These are phyloP conservation scores for Sporothrix brasiliensis DNA, from an alignment of 2,329 filamentous ascomycete species.

Conservation along the genomic window DNA sequence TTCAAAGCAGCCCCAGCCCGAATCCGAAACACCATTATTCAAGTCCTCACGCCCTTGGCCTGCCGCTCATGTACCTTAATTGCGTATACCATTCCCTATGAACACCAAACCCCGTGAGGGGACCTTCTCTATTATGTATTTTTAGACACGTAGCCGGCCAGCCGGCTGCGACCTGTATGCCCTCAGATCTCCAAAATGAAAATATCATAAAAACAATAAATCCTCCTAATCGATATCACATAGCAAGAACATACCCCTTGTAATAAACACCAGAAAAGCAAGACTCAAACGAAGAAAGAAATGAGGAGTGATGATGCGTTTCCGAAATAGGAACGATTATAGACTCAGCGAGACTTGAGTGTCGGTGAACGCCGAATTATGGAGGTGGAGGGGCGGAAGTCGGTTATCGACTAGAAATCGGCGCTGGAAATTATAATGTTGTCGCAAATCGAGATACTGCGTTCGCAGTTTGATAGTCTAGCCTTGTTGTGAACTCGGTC, in stretches of 20 bases:
- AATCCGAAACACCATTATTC: neutral
- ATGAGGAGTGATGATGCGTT: neutral
- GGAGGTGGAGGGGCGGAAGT: neutral
- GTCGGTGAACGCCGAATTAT: neutral
- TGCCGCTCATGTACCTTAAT: neutral
- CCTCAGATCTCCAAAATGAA: neutral
- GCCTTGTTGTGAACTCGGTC: constrained; percentile 27
- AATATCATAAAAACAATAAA: constrained; percentile 3
- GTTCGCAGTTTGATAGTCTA: neutral
- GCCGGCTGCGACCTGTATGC: constrained; percentile 17
- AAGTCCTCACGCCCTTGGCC: neutral
- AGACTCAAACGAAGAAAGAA: neutral
- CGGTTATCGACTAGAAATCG: neutral
- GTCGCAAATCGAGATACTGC: neutral
- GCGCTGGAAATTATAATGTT: neutral
- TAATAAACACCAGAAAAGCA: neutral
- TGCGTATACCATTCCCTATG: neutral
- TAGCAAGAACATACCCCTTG: neutral
- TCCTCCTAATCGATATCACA: neutral
- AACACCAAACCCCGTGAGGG: constrained; percentile 29
- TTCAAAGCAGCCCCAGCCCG: neutral
- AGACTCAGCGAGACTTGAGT: neutral
- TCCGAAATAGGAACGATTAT: neutral
- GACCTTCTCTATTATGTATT: constrained; percentile 26
- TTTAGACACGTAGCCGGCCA: constrained; percentile 15